Evolutionary conservation across 2,329 filamentous ascomycete species (phyloP), one percentile per base, ranked within the genome.

Genomic region (Sclerotinia nivalis): DNA sequence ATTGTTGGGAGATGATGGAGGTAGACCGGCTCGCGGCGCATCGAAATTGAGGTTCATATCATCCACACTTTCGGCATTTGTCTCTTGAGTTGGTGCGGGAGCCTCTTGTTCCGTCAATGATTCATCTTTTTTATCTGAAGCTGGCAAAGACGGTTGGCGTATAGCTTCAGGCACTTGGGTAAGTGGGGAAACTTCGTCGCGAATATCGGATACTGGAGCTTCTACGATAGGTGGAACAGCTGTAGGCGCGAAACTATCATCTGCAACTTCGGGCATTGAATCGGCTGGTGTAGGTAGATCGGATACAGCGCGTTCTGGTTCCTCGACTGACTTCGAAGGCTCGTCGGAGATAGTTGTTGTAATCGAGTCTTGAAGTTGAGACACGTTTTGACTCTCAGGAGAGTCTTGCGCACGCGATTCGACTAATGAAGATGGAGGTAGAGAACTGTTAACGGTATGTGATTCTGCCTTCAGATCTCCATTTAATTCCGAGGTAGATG

Each of bases 141-240:
- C 54, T 34, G 66, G 66, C 45, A 64, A 34, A 31, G 54, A 69
- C 13, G 45, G 47, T 25, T 50, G 34, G 18, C 20, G 69, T 49
- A 60, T 43, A 60, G 31, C 6, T 54, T 68, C 37, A 22, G 61
- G 70, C 37, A 59, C 58, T 67, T 60, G 56, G 70, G 67, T 66
- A 10, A 68, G 64, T 68, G 70, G 65, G n/a, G 70, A 62, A 28
- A 68, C 52, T 13, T 70, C 70, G 50, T 78, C 72, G 69, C 77
- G 69, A 34, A 79, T 69, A 72, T 79, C 77, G 47, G 77, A 79
- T 52, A 77, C 75, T 68, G 66, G 73, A 59, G 77, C 74, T 25
- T 79, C 77, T 31, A 79, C 72, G 12, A 77, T 70, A 20, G 77
- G 75, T 52, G 76, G 75, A n/a, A 78, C 71, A 25, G 76, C 71